Evolutionary conservation across 305 asterid species (phyloP).

Genomic region (Stenogyne calaminthoides): DNA sequence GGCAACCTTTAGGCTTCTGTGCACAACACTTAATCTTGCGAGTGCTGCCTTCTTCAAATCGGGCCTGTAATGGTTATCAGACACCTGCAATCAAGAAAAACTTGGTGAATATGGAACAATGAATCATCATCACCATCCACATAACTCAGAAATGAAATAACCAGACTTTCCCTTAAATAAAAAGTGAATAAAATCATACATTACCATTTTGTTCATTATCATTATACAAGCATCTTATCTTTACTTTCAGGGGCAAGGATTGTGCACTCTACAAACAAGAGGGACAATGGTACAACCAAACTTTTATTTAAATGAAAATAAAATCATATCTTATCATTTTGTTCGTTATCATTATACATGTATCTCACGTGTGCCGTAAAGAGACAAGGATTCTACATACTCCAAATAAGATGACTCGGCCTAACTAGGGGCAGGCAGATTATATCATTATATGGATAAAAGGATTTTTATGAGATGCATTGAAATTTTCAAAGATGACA

Average conservation of each 20-base stretch:
- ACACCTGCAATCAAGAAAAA: constrained; percentile 48
- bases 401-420: neutral
- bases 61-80: constrained; percentile 72
- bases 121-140: neutral
- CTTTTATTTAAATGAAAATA: neutral
- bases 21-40: constrained; percentile 72
- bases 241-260: neutral
- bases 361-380: neutral
- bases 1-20: constrained; percentile 81
- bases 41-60: constrained; percentile 90
- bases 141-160: neutral
- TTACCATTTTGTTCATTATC: neutral
- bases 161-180: neutral
- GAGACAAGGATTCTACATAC: neutral
- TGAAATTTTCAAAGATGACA: neutral
- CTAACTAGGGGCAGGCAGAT: neutral
- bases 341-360: neutral
- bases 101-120: neutral
- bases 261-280: neutral
- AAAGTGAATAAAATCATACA: neutral
- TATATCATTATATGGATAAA: neutral
- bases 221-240: neutral
- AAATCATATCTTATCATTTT: neutral
- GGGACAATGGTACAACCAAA: neutral
- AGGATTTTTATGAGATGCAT: neutral